A percentile compares a stretch with the other conserved stretches of the same genome.
phyloP scores from a whole-genome alignment of 1,284 basidiomycete species.

The Agaricales sp. region DNA sequence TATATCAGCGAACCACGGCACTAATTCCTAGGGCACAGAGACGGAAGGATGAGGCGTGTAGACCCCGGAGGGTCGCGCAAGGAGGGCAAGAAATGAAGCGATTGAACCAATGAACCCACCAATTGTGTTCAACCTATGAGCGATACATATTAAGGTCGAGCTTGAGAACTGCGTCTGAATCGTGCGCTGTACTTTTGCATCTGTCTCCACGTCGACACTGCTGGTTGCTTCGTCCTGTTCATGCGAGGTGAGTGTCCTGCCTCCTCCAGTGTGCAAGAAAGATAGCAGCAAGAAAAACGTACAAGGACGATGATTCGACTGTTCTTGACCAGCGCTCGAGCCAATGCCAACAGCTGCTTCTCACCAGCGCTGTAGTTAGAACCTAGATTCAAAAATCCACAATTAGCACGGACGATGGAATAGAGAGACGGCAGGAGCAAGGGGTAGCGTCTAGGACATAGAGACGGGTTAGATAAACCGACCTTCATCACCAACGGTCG shows the following conservation, averaged over 20 bases:
- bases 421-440: background rate
- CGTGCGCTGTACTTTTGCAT: slow-evolving; percentile 66
- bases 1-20: slow-evolving; percentile 4
- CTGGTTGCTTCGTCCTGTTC: slow-evolving; percentile 70
- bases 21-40: too few species aligned
- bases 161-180: slow-evolving; percentile 62
- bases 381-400: slow-evolving; percentile 24
- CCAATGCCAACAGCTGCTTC: slow-evolving; percentile 67
- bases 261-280: too few species aligned
- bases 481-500: slow-evolving; percentile 58
- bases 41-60: too few species aligned
- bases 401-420: background rate
- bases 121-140: slow-evolving; percentile 72
- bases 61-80: too few species aligned
- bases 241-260: background rate
- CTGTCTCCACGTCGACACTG: slow-evolving; percentile 78
- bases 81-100: background rate
- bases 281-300: slow-evolving; percentile 8
- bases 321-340: slow-evolving; percentile 61
- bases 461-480: slow-evolving; percentile 7
- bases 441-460: slow-evolving; percentile 1
- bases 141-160: slow-evolving; percentile 62
- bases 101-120: slow-evolving; percentile 21
- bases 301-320: slow-evolving; percentile 64
- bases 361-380: slow-evolving; percentile 73